Conservation (phyloP, 2,329 filamentous ascomycete genomes). For the Colletotrichum chlorophyti region DNA sequence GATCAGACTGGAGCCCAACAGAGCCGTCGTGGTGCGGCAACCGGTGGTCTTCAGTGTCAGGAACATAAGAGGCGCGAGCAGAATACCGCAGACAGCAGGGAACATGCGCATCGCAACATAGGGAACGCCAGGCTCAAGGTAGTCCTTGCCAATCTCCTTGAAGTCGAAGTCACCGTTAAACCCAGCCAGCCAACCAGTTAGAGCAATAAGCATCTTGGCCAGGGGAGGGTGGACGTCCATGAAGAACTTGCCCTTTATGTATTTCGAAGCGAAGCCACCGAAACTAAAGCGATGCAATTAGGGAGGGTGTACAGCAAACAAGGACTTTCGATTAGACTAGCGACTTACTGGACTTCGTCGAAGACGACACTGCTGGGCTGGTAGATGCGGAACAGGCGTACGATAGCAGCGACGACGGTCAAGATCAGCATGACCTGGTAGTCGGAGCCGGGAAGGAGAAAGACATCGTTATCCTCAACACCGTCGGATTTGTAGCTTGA, state of each 20-base stretch:
- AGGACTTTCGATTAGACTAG: not conserved
- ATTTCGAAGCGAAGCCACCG: slow-evolving; percentile 96
- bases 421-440: slow-evolving; percentile 78
- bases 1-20: slow-evolving; percentile 83
- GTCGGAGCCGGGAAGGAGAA: slow-evolving; percentile 83
- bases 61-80: slow-evolving; percentile 92
- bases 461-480: slow-evolving; percentile 89
- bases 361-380: slow-evolving; percentile 97
- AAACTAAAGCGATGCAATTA: slow-evolving; percentile 65
- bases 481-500: slow-evolving; percentile 77
- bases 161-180: slow-evolving; percentile 98
- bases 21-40: slow-evolving; percentile 85
- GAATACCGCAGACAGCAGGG: slow-evolving; percentile 86
- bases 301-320: not conserved
- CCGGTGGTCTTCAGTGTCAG: slow-evolving; percentile 90
- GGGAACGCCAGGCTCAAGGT: slow-evolving; percentile 90
- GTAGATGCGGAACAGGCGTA: slow-evolving; percentile 94
- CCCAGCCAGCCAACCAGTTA: slow-evolving; percentile 92
- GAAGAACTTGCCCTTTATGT: slow-evolving; percentile 99
- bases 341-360: slow-evolving; percentile 94
- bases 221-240: slow-evolving; percentile 99
- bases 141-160: slow-evolving; percentile 99
- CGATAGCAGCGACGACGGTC: slow-evolving; percentile 76
- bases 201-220: slow-evolving; percentile 94
- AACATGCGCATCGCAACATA: slow-evolving; percentile 98